phyloP scores from a whole-genome alignment of 1,139 yeast species.

The Martiniozyma asiatica region DNA sequence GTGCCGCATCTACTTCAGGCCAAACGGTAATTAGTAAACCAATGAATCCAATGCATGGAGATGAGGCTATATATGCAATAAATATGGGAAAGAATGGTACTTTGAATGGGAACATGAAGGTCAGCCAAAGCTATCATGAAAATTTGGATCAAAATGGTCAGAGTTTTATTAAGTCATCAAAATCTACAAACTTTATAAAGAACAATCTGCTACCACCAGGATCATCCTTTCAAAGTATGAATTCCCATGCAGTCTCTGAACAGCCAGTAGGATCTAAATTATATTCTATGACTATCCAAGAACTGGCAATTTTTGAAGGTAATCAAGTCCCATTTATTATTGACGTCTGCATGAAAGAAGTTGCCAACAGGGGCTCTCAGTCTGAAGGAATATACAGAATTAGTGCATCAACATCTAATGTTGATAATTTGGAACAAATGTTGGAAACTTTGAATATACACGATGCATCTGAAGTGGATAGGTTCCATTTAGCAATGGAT shows the following conservation, averaged over 20 bases:
- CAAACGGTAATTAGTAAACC: constrained; percentile 19
- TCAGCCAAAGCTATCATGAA: constrained; percentile 5
- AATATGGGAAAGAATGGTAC: neutral
- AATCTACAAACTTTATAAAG: constrained; percentile 34
- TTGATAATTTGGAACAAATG: constrained; percentile 38
- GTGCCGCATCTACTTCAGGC: constrained; percentile 7
- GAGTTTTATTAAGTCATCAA: constrained; percentile 21
- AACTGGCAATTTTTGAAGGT: constrained; percentile 49
- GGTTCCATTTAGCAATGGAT: constrained; percentile 32
- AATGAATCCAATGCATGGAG: constrained; percentile 20
- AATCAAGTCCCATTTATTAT: constrained; percentile 58
- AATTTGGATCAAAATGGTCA: neutral
- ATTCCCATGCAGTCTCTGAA: no score
- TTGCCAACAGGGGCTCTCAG: constrained; percentile 61
- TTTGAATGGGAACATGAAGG: no score
- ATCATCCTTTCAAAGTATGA: no score
- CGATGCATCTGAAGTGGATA: constrained; percentile 27
- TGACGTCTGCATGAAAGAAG: constrained; percentile 62
- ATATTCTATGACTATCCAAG: constrained; percentile 41
- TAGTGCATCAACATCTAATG: constrained; percentile 77
- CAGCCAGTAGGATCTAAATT: constrained; percentile 13
- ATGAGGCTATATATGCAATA: constrained; percentile 11
- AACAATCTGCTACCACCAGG: no score
- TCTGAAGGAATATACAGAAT: constrained; percentile 85
- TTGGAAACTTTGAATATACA: constrained; percentile 23